Conservation (phyloP, 345 rosid species). For the Sonneratia caseolaris region DNA sequence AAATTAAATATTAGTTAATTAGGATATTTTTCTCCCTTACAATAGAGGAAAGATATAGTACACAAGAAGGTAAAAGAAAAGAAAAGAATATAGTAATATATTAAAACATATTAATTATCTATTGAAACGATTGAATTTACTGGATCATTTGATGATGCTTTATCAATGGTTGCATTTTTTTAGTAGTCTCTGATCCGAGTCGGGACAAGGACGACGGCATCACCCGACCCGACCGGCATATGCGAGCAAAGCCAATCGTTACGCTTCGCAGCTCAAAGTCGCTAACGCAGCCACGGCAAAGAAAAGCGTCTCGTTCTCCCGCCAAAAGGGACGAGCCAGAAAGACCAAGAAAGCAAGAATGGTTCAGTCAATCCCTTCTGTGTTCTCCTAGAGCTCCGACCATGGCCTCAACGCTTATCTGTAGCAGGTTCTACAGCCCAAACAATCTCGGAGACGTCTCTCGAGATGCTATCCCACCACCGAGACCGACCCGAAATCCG, state of each 20-base stretch:
- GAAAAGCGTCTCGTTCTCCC: neutral
- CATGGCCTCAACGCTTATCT: slow-evolving; percentile 9
- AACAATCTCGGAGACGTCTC: neutral
- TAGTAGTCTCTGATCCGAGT: neutral
- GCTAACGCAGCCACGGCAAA: neutral
- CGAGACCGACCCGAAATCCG: neutral
- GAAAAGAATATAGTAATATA: no score
- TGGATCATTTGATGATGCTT: no score
- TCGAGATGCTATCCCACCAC: neutral
- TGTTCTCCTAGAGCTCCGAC: neutral
- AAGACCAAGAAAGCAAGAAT: neutral
- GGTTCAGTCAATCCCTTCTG: neutral
- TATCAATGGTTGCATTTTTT: no score
- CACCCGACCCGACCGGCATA: neutral
- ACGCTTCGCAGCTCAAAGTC: neutral
- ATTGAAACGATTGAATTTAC: no score
- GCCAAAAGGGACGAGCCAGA: neutral
- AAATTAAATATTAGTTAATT: no score
- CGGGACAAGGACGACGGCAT: neutral
- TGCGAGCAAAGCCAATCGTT: neutral
- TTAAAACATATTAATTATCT: no score
- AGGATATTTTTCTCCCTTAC: no score
- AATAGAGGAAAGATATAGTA: no score
- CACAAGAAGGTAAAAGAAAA: no score
- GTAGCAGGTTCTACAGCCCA: neutral